phyloP scores from a whole-genome alignment of 108 stramenopile species.

The Discostella pseudostelligera region DNA sequence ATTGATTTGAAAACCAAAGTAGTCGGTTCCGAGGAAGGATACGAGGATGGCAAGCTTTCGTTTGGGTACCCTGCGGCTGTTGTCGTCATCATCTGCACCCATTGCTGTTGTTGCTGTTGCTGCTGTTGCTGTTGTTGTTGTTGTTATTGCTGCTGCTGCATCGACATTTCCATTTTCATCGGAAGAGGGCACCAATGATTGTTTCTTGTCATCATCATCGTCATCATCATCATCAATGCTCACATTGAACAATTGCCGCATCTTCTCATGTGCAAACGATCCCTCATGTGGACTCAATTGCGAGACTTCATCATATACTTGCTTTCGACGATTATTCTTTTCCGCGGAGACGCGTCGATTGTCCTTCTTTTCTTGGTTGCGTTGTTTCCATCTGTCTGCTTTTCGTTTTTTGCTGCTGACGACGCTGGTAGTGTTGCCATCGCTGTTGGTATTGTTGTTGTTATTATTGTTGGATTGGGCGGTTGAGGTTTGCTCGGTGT shows the following conservation, averaged over 20 bases:
- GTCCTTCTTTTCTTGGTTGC: not conserved
- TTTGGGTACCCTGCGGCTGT: conserved; percentile 25
- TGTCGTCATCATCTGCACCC: not conserved
- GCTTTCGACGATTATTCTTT: conserved; percentile 16
- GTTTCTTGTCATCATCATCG: not conserved
- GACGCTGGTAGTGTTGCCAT: not conserved
- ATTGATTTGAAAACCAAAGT: conserved; percentile 92
- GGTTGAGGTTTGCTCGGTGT: too few relatives aligned
- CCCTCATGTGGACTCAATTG: conserved; percentile 55
- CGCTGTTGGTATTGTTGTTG: not conserved
- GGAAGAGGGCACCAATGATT: not conserved
- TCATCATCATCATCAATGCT: conserved; percentile 6
- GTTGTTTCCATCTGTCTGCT: not conserved
- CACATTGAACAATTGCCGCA: conserved; percentile 55
- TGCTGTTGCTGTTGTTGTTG: not conserved
- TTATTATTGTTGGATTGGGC: not conserved
- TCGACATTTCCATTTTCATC: not conserved
- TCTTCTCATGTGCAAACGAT: conserved; percentile 63
- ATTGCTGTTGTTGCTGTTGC: not conserved
- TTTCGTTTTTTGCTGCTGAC: not conserved
- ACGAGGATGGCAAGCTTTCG: conserved; percentile 73
- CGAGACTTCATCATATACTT: conserved; percentile 11
- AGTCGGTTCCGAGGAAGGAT: conserved; percentile 72
- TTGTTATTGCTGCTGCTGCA: not conserved
- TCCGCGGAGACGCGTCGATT: not conserved